Conservation (phyloP, 73 alveolate genomes). For the Uronychia binucleata region DNA sequence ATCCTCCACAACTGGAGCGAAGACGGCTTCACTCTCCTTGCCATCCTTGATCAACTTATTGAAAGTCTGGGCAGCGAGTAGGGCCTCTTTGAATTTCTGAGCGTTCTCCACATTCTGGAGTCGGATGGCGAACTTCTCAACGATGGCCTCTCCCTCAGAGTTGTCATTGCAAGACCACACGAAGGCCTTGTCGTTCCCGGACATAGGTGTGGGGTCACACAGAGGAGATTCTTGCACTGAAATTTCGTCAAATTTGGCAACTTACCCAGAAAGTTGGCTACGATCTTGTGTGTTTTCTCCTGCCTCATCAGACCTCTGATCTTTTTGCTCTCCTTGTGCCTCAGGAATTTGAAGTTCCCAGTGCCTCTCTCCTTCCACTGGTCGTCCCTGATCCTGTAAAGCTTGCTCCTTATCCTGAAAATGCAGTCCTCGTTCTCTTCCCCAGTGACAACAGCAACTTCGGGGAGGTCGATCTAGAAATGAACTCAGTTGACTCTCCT, state of each 20-base stretch:
- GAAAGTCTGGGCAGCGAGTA: slow-evolving; percentile 81
- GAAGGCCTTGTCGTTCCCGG: slow-evolving; percentile 87
- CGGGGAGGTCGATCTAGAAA: slow-evolving; percentile 67
- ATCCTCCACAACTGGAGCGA: slow-evolving; percentile 83
- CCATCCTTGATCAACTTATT: slow-evolving; percentile 74
- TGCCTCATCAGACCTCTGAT: slow-evolving; percentile 87
- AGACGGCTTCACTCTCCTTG: slow-evolving; percentile 70
- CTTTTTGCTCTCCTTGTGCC: slow-evolving; percentile 82
- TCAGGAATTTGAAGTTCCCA: slow-evolving; percentile 87
- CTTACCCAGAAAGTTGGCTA: slow-evolving; percentile 77
- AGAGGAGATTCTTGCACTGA: slow-evolving; percentile 77
- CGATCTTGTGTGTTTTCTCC: slow-evolving; percentile 89
- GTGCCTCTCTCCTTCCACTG: slow-evolving; percentile 96
- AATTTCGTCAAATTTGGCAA: background rate
- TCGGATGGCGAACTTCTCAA: slow-evolving; percentile 76
- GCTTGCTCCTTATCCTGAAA: slow-evolving; percentile 77
- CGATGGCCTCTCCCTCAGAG: slow-evolving; percentile 74
- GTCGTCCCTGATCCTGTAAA: slow-evolving; percentile 85
- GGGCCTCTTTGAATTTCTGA: slow-evolving; percentile 78
- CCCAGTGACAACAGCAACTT: slow-evolving; percentile 75
- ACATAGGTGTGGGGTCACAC: slow-evolving; percentile 76
- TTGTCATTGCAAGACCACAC: slow-evolving; percentile 80
- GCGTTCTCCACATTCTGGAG: slow-evolving; percentile 81
- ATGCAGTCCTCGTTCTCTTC: slow-evolving; percentile 92
- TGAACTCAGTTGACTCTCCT: background rate